Evolutionary conservation across 805 yeast species (phyloP), one percentile per base, ranked within the genome.

Genomic region (Lipomyces japonicus): DNA sequence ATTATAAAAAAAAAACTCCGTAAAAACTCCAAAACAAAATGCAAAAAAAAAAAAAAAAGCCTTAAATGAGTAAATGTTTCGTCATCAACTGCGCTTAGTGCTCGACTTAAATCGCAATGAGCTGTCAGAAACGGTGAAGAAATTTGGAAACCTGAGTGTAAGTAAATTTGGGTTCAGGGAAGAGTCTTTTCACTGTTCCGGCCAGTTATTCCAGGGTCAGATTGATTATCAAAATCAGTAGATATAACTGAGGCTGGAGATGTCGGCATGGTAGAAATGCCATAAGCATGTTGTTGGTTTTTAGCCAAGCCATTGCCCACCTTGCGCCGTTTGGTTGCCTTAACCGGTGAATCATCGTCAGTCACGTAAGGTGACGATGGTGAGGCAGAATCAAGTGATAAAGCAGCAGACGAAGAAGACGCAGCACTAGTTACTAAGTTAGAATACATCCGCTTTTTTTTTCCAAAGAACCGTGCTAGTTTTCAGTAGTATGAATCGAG

Each of bases 291-390:
- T 18, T 38, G 45, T 23, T 25, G 49, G 9, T n/a, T 36, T 10
- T 16, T 28, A 12, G 45, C 26, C 14, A 30, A 36, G 25, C 46
- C 47, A 39, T 41, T 52, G 16, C 40, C 42, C 14, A 48, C 16
- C 23, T 46, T 48, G 34, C 54, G 50, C 39, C 42, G 45, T 25
- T 53, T 53, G 16, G 31, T 14, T 6, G 45, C 40, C 16, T 36
- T 31, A 3, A 51, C 46, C 14, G 57, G 39, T 2, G 46, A 44
- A 18, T 54, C 58, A 31, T 54, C 58, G 18, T 54, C 58, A 3
- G 58, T 51, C 18, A 41, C 56, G 34, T 54, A 54, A 14, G 58
- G 58, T 12, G 58, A 51, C 35, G 58, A 46, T 2, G 58, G 57
- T 14, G 58, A 54, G 50, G 52, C 35, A 2, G 58, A 52, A 46